Base-by-base conservation (phyloP, 306 rosid species). In the Cucurbita argyrosperma region DNA sequence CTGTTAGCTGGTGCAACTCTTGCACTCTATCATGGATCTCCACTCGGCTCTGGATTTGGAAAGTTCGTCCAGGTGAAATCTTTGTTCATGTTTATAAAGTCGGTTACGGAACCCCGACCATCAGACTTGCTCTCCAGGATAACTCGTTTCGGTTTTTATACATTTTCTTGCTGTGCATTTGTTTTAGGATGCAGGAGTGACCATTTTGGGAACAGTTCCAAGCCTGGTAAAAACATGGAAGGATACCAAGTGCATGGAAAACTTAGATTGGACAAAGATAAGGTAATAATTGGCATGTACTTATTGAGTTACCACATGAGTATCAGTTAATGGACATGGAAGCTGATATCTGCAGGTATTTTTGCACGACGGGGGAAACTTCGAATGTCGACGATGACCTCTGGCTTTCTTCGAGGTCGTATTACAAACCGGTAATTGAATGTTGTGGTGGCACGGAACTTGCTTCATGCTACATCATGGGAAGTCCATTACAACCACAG, bases 21-120 rank as follows among this genome's bases (percentile, higher is more conserved):
- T 78, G 99, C 97, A 59, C 81, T 94, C 7, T 94, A 85, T 82
- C 99, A 94, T 83, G 97, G 99, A 79, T 94, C 99, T 83, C 99
- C 96, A 47, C 90, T 94, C 11, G 88, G 90, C 83, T 81, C 21
- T 75, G 96, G 91, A 74, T 94, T 94, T 51, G 92, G 99, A 78
- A 94, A 91, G 75, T 94, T 94, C 79, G 91, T 89, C 79, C 96
- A 89, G 92, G 98, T 90, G 79, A 82, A 71, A 79, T 66, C 74
- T 78, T 72, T 7, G 37, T 63, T 39, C 50, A 16, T 18, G 15
- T 42, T 65, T 10, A 43, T 16, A 65, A 9, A 43, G 11, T 26
- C 5, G 38, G 10, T 42, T 26, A 50, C 23, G 4, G 9, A 8
- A 52, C 21, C 57, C 21, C 57, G 1, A 14, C 74, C 45, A 47